Evolutionary conservation across 805 yeast genomes (phyloP).

Genomic region (Wickerhamiella sergipiensis): DNA sequence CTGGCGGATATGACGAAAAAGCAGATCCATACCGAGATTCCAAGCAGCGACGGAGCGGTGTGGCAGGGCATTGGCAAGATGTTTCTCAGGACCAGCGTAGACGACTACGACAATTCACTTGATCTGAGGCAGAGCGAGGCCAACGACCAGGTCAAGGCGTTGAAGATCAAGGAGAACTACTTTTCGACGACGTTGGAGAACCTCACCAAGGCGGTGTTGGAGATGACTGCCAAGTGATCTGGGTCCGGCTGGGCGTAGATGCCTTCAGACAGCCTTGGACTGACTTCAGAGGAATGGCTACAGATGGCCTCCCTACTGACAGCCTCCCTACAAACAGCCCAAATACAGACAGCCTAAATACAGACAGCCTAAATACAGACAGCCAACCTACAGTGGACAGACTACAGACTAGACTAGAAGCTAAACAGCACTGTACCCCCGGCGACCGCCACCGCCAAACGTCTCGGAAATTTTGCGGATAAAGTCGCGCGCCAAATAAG

Average conservation of each 20-base stretch:
- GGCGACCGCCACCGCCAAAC: slow-evolving; percentile 52
- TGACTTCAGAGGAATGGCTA: too few species aligned
- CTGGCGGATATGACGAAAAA: slow-evolving; percentile 42
- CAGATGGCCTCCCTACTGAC: too few species aligned
- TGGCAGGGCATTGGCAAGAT: slow-evolving; percentile 84
- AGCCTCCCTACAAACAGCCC: too few species aligned
- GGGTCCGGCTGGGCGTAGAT: too few species aligned
- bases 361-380: too few species aligned
- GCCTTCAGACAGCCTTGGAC: too few species aligned
- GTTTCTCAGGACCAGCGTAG: slow-evolving; percentile 29
- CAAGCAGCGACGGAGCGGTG: slow-evolving; percentile 34
- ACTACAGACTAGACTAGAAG: too few species aligned
- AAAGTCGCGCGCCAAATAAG: slow-evolving; percentile 63
- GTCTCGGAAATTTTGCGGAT: slow-evolving; percentile 55
- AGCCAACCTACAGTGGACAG: too few species aligned
- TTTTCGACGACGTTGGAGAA: slow-evolving; percentile 66
- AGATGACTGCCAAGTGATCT: slow-evolving; percentile 16
- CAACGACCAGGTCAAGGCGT: slow-evolving; percentile 43
- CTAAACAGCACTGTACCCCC: slow-evolving; percentile 88
- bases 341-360: too few species aligned
- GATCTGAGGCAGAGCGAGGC: slow-evolving; percentile 38
- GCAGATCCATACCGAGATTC: slow-evolving; percentile 34
- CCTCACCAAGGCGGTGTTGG: slow-evolving; percentile 49
- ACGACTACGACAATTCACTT: slow-evolving; percentile 36
- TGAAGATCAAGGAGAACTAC: slow-evolving; percentile 57